phyloP scores from a whole-genome alignment of 2,329 filamentous ascomycete species.

The Penicillium sp. region DNA sequence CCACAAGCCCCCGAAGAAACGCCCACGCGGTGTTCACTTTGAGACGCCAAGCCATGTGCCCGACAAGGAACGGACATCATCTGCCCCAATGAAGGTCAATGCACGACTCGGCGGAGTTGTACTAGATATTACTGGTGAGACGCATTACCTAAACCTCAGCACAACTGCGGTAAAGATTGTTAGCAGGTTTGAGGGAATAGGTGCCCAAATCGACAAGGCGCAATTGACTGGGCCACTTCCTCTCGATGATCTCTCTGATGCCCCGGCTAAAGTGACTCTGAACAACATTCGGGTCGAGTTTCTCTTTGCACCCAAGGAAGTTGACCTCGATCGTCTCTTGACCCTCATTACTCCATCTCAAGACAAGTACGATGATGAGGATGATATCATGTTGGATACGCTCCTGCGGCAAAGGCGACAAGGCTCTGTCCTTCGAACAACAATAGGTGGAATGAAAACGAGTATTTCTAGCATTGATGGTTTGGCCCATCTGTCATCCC shows the following conservation, averaged over 20 bases:
- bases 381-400: slow-evolving; percentile 94
- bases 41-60: slow-evolving; percentile 45
- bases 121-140: slow-evolving; percentile 74
- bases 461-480: slow-evolving; percentile 64
- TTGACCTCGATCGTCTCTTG: slow-evolving; percentile 78
- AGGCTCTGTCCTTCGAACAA: slow-evolving; percentile 75
- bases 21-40: slow-evolving; percentile 58
- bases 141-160: slow-evolving; percentile 71
- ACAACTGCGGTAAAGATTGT: slow-evolving; percentile 82
- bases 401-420: slow-evolving; percentile 82
- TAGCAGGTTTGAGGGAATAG: slow-evolving; percentile 70
- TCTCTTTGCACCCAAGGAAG: slow-evolving; percentile 69
- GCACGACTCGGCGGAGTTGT: slow-evolving; percentile 73
- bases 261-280: slow-evolving; percentile 64
- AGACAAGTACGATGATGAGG: slow-evolving; percentile 82
- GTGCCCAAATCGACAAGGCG: slow-evolving; percentile 73
- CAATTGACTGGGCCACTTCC: slow-evolving; percentile 70
- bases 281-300: slow-evolving; percentile 72
- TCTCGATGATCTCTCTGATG: slow-evolving; percentile 47
- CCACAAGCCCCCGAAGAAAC: slow-evolving; percentile 30
- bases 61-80: slow-evolving; percentile 10
- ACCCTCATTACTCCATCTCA: slow-evolving; percentile 89
- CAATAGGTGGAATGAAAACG: slow-evolving; percentile 64
- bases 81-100: slow-evolving; percentile 64
- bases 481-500: slow-evolving; percentile 65